These are phyloP conservation scores for Clarireedia homoeocarpa DNA, from an alignment of 2,329 filamentous ascomycete species.

Conservation along the genomic window DNA sequence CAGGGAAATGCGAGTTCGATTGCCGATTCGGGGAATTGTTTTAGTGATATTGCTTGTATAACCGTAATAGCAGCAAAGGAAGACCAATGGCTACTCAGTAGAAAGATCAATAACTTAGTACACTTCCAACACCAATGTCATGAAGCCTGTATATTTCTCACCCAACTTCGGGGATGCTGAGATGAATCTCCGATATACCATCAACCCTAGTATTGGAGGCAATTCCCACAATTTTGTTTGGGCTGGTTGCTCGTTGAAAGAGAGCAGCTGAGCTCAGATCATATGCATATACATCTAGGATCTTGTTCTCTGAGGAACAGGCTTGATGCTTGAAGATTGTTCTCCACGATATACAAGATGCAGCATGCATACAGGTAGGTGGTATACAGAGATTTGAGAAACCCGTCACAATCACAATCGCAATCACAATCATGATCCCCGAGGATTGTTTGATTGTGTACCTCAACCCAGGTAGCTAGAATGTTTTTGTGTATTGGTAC, in stretches of 20 bases:
- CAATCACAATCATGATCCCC: neutral
- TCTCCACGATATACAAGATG: neutral
- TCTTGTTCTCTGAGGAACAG: neutral
- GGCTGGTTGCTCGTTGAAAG: neutral
- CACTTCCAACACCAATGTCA: neutral
- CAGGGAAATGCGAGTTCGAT: neutral
- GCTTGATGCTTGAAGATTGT: neutral
- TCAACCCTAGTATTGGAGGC: neutral
- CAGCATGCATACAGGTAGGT: neutral
- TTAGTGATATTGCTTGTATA: neutral
- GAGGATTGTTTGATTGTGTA: neutral
- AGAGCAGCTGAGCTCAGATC: slow-evolving; percentile 6
- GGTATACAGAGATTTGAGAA: neutral
- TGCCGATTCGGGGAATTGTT: neutral
- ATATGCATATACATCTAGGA: neutral
- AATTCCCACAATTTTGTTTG: neutral
- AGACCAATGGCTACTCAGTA: no score
- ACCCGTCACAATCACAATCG: neutral
- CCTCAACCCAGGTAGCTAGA: neutral
- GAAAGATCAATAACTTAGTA: neutral
- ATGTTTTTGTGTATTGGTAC: slow-evolving; percentile 1
- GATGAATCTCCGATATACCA: neutral
- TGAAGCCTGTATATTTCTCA: neutral
- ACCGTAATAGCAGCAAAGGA: neutral
- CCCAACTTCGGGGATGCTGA: neutral